Evolutionary conservation across 1,284 basidiomycete species (phyloP).

Genomic region (Phellinidium pouzarii): DNA sequence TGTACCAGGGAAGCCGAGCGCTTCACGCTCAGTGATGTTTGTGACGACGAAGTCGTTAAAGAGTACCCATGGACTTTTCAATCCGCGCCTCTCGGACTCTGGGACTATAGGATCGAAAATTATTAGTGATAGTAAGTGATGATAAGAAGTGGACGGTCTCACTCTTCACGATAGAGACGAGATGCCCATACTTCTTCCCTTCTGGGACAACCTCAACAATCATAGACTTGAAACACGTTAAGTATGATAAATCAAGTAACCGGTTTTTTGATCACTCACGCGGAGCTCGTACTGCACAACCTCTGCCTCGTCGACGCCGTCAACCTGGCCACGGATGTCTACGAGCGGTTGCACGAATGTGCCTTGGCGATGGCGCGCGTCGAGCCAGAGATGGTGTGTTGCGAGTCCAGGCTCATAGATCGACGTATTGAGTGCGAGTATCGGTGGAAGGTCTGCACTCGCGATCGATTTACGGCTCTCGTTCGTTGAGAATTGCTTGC

Average conservation of each 20-base stretch:
- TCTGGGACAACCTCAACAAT: conserved; percentile 81
- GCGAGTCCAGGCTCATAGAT: conserved; percentile 69
- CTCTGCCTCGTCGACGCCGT: conserved; percentile 51
- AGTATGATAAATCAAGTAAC: neutral
- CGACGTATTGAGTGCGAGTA: conserved; percentile 86
- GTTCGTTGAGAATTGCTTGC: conserved; percentile 73
- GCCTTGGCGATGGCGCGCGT: conserved; percentile 39
- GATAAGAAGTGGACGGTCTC: neutral
- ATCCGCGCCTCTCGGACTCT: conserved; percentile 44
- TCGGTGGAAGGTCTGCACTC: conserved; percentile 66
- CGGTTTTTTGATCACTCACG: conserved; percentile 38
- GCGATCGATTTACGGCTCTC: conserved; percentile 68
- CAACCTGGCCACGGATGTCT: conserved; percentile 50
- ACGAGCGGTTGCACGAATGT: conserved; percentile 52
- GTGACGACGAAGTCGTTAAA: conserved; percentile 97
- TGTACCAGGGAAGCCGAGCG: conserved; percentile 75
- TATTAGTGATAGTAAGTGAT: neutral
- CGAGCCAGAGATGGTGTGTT: conserved; percentile 66
- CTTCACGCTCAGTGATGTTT: conserved; percentile 80
- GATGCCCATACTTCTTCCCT: conserved; percentile 66
- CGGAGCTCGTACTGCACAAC: conserved; percentile 64
- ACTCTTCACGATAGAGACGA: conserved; percentile 88
- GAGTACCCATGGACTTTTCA: conserved; percentile 74
- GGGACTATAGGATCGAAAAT: conserved; percentile 44
- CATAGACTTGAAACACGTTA: conserved; percentile 46